These are phyloP conservation scores for California macrophylla DNA, from an alignment of 441 rosid genomes.

Conservation along the genomic window DNA sequence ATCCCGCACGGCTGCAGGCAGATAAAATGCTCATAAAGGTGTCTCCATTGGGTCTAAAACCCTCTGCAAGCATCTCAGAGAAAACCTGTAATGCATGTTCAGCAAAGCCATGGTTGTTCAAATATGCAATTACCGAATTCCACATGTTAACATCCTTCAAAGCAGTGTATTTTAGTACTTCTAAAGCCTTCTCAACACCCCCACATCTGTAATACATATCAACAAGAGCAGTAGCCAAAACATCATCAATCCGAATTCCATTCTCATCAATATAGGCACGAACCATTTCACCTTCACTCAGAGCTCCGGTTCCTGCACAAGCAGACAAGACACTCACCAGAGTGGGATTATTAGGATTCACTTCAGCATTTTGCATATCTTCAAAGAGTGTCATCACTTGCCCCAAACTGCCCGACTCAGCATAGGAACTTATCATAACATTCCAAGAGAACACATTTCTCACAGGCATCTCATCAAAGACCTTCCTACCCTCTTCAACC, in stretches of 20 bases:
- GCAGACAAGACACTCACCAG: constrained; percentile 23
- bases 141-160: constrained; percentile 34
- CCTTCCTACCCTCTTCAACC: constrained; percentile 25
- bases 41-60: constrained; percentile 32
- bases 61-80: constrained; percentile 36
- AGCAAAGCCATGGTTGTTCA: constrained; percentile 33
- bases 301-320: constrained; percentile 23
- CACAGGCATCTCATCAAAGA: constrained; percentile 30
- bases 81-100: constrained; percentile 32
- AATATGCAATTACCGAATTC: constrained; percentile 34
- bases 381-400: constrained; percentile 32
- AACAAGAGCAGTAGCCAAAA: constrained; percentile 9
- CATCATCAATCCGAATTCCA: background rate
- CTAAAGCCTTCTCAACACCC: constrained; percentile 33
- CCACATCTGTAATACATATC: constrained; percentile 46
- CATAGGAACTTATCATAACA: constrained; percentile 30
- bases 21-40: constrained; percentile 32
- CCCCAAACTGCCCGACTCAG: constrained; percentile 20
- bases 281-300: constrained; percentile 5
- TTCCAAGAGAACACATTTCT: constrained; percentile 43
- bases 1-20: constrained; percentile 36
- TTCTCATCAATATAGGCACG: constrained; percentile 4
- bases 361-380: constrained; percentile 26
- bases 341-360: constrained; percentile 30
- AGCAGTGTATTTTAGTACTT: constrained; percentile 25